Evolutionary conservation across 208 protist species (phyloP), one percentile per base, ranked within the genome.

Genomic region (Leishmania major): DNA sequence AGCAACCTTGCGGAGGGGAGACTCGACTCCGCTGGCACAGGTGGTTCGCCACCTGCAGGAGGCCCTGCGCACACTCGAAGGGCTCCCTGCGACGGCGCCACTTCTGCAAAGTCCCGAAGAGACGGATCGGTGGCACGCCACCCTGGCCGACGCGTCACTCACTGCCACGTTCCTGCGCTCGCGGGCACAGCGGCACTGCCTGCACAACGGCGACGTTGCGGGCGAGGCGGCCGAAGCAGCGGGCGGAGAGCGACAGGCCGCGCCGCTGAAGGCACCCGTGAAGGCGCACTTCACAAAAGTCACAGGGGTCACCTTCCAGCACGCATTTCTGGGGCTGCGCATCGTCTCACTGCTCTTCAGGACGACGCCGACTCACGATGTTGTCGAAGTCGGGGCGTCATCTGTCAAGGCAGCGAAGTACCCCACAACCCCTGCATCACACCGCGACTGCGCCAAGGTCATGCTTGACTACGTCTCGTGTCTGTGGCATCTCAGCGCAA

Each of bases 391-490:
- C 1, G 22, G 40, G 25, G 31, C 70, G 35, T 22, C 28, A 6
- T 74, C 43, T n/a, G 10, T 37, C 70, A 51, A 22, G 28, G 3
- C 28, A 4, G 37, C 22, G 10, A 51, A 35, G 70, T 45, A 31
- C 43, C 31, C 22, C 7, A 53, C 57, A 6, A 15, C 40, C 28
- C 47, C 57, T 19, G 57, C 25, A 15, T 78, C 75, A 25, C 90
- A 88, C 57, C 83, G 82, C 2, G 86, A 89, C 53, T 93, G 87
- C 57, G 88, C 81, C 0, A 78, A 88, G 17, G 80, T 94, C 3
- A 87, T 97, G 80, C 72, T 95, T 35, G 84, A 93, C 82, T 97
- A 97, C 78, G 78, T 97, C 17, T 87, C 84, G 5, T 92, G 82
- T 62, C 47, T 95, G 55, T 97, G 94, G 94, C 80, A 85, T 35